Evolutionary conservation across 768 basidiomycete genomes (phyloP).

Genomic region (Daedaleopsis sinensis): DNA sequence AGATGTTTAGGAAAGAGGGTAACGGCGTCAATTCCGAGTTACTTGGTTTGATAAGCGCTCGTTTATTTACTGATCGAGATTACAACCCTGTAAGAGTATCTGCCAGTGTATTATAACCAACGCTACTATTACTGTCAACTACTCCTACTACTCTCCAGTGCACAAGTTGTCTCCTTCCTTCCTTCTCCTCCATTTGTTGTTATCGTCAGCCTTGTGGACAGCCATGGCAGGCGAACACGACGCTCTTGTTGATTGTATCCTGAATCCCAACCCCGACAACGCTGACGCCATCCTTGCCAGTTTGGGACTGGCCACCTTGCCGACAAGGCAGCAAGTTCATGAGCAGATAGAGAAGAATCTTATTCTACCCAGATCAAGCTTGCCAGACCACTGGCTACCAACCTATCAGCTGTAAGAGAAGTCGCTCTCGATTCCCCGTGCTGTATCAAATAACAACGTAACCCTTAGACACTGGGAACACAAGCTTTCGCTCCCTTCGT

Average conservation of each 20-base stretch:
- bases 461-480: slow-evolving; percentile 71
- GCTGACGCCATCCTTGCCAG: slow-evolving; percentile 49
- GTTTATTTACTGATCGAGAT: too few relatives aligned
- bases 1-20: too few relatives aligned
- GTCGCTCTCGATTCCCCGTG: not conserved
- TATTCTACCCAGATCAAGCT: slow-evolving; percentile 63
- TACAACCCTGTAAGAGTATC: too few relatives aligned
- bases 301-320: slow-evolving; percentile 59
- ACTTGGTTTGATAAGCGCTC: too few relatives aligned
- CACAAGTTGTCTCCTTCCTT: too few relatives aligned
- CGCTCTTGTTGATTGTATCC: slow-evolving; percentile 30
- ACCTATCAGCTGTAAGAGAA: slow-evolving; percentile 77
- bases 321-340: slow-evolving; percentile 62
- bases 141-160: too few relatives aligned
- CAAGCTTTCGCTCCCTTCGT: slow-evolving; percentile 58
- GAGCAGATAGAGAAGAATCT: slow-evolving; percentile 75
- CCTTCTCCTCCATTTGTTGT: not conserved
- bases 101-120: too few relatives aligned
- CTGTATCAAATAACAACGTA: slow-evolving; percentile 9
- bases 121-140: too few relatives aligned
- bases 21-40: too few relatives aligned
- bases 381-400: slow-evolving; percentile 76
- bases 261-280: slow-evolving; percentile 45
- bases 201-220: not conserved
- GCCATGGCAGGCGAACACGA: not conserved